Evolutionary conservation across 2,329 filamentous ascomycete genomes (phyloP).

Genomic region (Hortaea werneckii): DNA sequence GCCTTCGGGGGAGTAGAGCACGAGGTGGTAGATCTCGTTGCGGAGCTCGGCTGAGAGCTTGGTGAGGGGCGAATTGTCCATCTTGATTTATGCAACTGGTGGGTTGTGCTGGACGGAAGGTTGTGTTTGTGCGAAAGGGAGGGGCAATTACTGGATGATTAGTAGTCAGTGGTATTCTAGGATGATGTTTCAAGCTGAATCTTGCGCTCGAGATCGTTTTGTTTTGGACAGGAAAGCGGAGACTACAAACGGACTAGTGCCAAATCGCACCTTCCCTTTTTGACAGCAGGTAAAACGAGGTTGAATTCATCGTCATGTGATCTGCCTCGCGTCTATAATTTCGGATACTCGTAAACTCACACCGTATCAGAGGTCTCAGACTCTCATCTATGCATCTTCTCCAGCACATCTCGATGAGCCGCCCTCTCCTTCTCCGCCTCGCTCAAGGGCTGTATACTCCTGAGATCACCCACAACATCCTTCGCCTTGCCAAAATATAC

Average conservation of each 20-base stretch:
- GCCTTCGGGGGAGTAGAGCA: not conserved
- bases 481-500: slow-evolving; percentile 99
- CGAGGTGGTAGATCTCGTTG: slow-evolving; percentile 3
- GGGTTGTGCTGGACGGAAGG: not conserved
- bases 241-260: not conserved
- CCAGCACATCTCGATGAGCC: slow-evolving; percentile 81
- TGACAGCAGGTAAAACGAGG: not conserved
- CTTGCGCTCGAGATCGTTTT: too few relatives aligned
- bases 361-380: not conserved
- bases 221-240: not conserved
- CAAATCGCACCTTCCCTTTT: not conserved
- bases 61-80: slow-evolving; percentile 4
- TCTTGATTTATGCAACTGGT: not conserved
- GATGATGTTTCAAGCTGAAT: too few relatives aligned
- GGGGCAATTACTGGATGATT: not conserved
- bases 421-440: slow-evolving; percentile 76
- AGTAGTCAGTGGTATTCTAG: too few relatives aligned
- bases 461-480: slow-evolving; percentile 90
- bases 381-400: slow-evolving; percentile 29
- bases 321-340: too few relatives aligned
- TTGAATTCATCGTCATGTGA: not conserved
- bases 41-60: slow-evolving; percentile 1
- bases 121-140: not conserved
- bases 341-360: not conserved
- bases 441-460: slow-evolving; percentile 76